Base-by-base conservation (phyloP, 176 grass and related monocot genomes). In the Carex myosuroides region DNA sequence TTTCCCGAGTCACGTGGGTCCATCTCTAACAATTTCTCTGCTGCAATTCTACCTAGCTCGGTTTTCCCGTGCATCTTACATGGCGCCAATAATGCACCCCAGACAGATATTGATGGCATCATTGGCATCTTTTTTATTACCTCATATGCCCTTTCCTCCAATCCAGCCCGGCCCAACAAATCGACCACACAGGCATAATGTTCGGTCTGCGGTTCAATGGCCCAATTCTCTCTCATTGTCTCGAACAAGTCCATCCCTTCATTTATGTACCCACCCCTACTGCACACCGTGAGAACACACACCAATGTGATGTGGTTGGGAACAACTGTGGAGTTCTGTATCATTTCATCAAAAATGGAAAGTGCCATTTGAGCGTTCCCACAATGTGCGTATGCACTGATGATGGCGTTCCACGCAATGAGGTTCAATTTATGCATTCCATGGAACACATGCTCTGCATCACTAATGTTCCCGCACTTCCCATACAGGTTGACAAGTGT, bases 131-230 rank as follows among this genome's bases (percentile, higher is more conserved):
- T 32, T 21, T 90, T 91, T 81, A 94, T 94, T 65, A 97, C 78
- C 56, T 89, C 90, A 76, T 97, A 97, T 81, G 94, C 91, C 13
- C 12, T 77, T 62, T 97, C 94, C 79, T 86, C 94, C 88, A 93
- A 90, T 41, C 94, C 94, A 46, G 91, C 91, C n/a, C 90, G 88
- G 17, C 88, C 91, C 65, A 97, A 87, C 73, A 94, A 89, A 78
- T 97, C 94, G 10, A 97, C 94, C 63, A 92, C 74, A 53, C 94
- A 94, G 32, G 94, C 90, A 85, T 94, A 97, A 60, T 97, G 94
- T 84, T 97, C 94, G 8, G 42, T 84, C 20, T 85, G 67, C 9
- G 91, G 89, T 16, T 92, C 85, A 56, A 97, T 94, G 83, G 88
- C 83, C 73, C 91, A 92, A 69, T 75, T 88, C 85, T 92, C 82